phyloP scores from a whole-genome alignment of 768 basidiomycete genomes.

The Boletus sensibilis region DNA sequence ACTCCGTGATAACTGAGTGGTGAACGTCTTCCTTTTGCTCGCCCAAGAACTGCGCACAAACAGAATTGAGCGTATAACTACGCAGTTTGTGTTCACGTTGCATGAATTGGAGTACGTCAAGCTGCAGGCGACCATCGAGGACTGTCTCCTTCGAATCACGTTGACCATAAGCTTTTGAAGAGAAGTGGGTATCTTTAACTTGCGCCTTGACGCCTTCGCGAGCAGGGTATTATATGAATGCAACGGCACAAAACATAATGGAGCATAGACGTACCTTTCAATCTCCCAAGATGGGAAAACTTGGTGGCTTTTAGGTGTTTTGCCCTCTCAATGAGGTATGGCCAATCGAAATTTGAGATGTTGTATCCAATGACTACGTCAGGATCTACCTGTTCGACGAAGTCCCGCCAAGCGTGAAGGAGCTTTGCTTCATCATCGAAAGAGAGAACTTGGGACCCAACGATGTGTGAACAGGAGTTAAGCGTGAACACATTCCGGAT shows the following conservation, averaged over 20 bases:
- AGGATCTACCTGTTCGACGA: slow-evolving; percentile 87
- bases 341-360: slow-evolving; percentile 90
- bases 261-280: slow-evolving; percentile 53
- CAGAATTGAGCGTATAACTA: slow-evolving; percentile 96
- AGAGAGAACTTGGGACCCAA: slow-evolving; percentile 93
- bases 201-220: slow-evolving; percentile 67
- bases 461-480: slow-evolving; percentile 91
- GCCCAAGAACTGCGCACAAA: slow-evolving; percentile 95
- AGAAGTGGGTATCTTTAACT: slow-evolving; percentile 93
- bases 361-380: slow-evolving; percentile 98
- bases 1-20: slow-evolving; percentile 95
- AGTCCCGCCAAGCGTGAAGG: slow-evolving; percentile 85
- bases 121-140: slow-evolving; percentile 89
- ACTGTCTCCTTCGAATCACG: slow-evolving; percentile 93
- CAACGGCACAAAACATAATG: not conserved
- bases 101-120: slow-evolving; percentile 97
- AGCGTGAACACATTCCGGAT: slow-evolving; percentile 96
- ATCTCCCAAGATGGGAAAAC: slow-evolving; percentile 74
- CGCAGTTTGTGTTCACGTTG: slow-evolving; percentile 97
- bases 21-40: slow-evolving; percentile 99
- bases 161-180: slow-evolving; percentile 95
- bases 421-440: slow-evolving; percentile 74
- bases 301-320: slow-evolving; percentile 67
- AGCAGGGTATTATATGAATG: slow-evolving; percentile 5
- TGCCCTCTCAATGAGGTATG: slow-evolving; percentile 92